Evolutionary conservation across 164 flowering plant species (phyloP).

Genomic region (Malania oleifera): DNA sequence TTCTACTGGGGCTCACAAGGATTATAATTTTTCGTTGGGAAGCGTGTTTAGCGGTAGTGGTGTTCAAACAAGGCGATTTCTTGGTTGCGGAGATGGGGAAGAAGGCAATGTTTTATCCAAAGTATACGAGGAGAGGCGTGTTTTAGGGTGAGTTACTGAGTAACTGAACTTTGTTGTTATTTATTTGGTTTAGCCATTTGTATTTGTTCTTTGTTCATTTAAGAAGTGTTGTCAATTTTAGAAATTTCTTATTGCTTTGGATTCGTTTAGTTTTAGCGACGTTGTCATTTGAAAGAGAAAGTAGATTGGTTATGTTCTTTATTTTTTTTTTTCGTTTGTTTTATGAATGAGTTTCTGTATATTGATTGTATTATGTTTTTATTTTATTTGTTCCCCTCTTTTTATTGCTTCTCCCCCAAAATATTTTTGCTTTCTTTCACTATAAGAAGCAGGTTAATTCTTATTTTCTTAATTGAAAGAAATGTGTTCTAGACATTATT

Average conservation of each 20-base stretch:
- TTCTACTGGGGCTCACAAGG: slow-evolving; percentile 6
- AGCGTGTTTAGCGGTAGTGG: slow-evolving; percentile 2
- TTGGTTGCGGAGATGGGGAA: slow-evolving; percentile 80
- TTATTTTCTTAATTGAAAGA: too few relatives aligned
- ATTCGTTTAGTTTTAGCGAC: too few relatives aligned
- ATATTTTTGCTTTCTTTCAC: too few relatives aligned
- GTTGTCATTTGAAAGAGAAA: too few relatives aligned
- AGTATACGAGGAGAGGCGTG: slow-evolving; percentile 67
- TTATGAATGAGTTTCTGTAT: too few relatives aligned
- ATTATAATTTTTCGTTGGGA: not conserved
- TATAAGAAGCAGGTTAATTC: too few relatives aligned
- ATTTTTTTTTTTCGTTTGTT: not conserved
- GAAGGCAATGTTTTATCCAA: slow-evolving; percentile 62
- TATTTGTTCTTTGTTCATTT: not conserved
- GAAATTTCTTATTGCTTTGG: too few relatives aligned
- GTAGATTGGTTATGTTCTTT: too few relatives aligned
- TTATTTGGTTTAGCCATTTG: not conserved
- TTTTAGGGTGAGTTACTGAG: slow-evolving; percentile 67
- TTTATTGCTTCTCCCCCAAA: too few relatives aligned
- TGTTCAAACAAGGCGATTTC: slow-evolving; percentile 55
- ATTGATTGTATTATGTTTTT: too few relatives aligned
- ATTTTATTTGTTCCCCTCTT: too few relatives aligned
- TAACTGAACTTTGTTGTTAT: not conserved
- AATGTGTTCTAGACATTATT: not conserved
- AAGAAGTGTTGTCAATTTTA: not conserved